Evolutionary conservation across 1,284 basidiomycete genomes (phyloP), one percentile per base, ranked within the genome.

Genomic region (Mycena sp.): DNA sequence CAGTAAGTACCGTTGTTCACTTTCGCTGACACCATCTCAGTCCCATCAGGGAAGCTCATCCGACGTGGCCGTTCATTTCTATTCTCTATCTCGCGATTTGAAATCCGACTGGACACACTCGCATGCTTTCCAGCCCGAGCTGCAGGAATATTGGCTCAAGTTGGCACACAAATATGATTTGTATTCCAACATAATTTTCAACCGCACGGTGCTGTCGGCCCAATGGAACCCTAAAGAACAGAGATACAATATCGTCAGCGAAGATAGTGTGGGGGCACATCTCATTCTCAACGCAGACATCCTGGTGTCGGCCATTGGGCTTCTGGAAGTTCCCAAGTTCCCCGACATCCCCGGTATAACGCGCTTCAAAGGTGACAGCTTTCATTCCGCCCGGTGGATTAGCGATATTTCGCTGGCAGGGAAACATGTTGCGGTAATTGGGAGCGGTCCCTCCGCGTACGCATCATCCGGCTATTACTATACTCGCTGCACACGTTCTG

Each of bases 401-500:
- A 40, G 61, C 4, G 70, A 71, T 11, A 73, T 84, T 23, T 72
- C 80, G 30, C 72, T 85, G 37, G 69, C 67, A 11, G 76, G 76
- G 19, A 85, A 84, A 69, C 74, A 76, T 28, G 79, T 85, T 2
- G 84, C 78, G 4, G 79, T 87, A 14, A 76, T 87, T 28, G 58
- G 58, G 3, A 46, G 58, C 55, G 85, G 86, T 6, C 81, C 80
- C 52, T 84, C 81, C 5, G 80, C 83, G 54, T 52, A 29, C 11
- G 58, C 12, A 19, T 9, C 32, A 5, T 12, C 17, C 7, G 16
- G 21, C 28, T 32, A n/a, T 19, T 19, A 64, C 56, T 4, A 64
- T 40, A 6, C 83, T 85, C 60, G 76, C 84, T 46, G 69, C 84
- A 2, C 83, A 83, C 2, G 64, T 74, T 5, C 80, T 87, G 32